Evolutionary conservation across 2,329 filamentous ascomycete genomes (phyloP).

Genomic region (Trichoderma atrobrunneum): DNA sequence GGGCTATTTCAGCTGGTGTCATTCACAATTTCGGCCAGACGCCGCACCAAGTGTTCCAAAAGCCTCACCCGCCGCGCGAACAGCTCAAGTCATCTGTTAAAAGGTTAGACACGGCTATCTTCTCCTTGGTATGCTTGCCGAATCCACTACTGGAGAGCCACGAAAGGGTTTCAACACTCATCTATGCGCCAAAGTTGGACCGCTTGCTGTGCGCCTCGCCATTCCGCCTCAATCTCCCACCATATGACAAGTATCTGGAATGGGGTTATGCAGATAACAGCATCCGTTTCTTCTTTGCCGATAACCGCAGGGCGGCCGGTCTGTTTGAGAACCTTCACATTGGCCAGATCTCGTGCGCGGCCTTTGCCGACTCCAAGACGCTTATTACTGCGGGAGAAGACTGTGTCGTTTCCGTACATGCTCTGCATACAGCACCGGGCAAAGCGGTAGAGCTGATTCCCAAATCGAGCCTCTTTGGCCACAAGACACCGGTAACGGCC

Average conservation of each 20-base stretch:
- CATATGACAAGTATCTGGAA: slow-evolving; percentile 89
- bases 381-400: slow-evolving; percentile 90
- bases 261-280: slow-evolving; percentile 96
- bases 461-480: slow-evolving; percentile 81
- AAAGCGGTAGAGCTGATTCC: slow-evolving; percentile 77
- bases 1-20: slow-evolving; percentile 85
- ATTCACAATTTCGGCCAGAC: slow-evolving; percentile 99
- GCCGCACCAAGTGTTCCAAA: slow-evolving; percentile 87
- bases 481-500: slow-evolving; percentile 76
- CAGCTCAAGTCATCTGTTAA: slow-evolving; percentile 61
- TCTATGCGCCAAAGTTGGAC: slow-evolving; percentile 76
- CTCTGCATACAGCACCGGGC: slow-evolving; percentile 58
- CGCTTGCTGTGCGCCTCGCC: slow-evolving; percentile 79
- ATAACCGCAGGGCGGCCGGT: slow-evolving; percentile 78
- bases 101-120: slow-evolving; percentile 74
- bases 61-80: slow-evolving; percentile 75
- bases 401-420: slow-evolving; percentile 85
- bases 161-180: slow-evolving; percentile 76
- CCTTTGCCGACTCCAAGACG: slow-evolving; percentile 86
- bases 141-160: slow-evolving; percentile 74
- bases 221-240: slow-evolving; percentile 83
- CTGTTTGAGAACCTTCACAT: slow-evolving; percentile 93
- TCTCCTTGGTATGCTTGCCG: slow-evolving; percentile 72
- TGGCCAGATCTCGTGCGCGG: slow-evolving; percentile 78
- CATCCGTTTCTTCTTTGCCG: slow-evolving; percentile 83